Percentiles rank a stretch among this genome's conserved stretches.
Conservation (phyloP, 495 filamentous ascomycete species). For the Aspergillus panamensis region DNA sequence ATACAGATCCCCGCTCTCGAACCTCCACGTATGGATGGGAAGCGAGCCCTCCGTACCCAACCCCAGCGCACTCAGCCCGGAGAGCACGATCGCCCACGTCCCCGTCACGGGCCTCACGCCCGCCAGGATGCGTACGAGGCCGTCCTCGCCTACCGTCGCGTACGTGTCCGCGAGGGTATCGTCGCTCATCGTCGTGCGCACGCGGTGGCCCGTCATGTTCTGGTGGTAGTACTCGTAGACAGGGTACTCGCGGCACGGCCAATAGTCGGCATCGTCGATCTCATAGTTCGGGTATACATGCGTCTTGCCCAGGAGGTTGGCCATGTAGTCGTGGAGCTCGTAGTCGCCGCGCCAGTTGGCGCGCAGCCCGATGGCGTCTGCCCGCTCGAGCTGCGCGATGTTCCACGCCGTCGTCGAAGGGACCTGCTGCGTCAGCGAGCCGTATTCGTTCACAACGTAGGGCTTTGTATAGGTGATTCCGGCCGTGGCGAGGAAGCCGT, state of each 20-base stretch:
- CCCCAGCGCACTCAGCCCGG: background rate
- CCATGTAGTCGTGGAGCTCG: background rate
- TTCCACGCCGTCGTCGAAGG: background rate
- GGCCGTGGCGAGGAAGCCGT: background rate
- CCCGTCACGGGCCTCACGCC: background rate
- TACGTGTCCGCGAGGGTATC: background rate
- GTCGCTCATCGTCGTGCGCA: background rate
- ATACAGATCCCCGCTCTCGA: background rate
- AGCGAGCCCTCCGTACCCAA: background rate
- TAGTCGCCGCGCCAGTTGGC: background rate
- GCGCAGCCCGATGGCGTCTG: background rate
- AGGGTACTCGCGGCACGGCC: background rate
- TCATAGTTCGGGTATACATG: background rate
- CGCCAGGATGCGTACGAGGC: background rate
- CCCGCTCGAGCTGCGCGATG: background rate
- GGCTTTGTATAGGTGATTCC: background rate
- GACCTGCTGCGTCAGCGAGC: background rate
- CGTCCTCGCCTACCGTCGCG: background rate
- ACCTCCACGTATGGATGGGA: background rate
- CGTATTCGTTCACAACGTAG: background rate
- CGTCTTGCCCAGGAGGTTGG: background rate
- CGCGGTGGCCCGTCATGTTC: background rate
- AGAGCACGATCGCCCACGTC: background rate
- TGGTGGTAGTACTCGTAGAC: background rate
- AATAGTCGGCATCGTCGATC: background rate